Conservation (phyloP, 768 basidiomycete species). For the Tylopilus plumbeoviolaceoides region DNA sequence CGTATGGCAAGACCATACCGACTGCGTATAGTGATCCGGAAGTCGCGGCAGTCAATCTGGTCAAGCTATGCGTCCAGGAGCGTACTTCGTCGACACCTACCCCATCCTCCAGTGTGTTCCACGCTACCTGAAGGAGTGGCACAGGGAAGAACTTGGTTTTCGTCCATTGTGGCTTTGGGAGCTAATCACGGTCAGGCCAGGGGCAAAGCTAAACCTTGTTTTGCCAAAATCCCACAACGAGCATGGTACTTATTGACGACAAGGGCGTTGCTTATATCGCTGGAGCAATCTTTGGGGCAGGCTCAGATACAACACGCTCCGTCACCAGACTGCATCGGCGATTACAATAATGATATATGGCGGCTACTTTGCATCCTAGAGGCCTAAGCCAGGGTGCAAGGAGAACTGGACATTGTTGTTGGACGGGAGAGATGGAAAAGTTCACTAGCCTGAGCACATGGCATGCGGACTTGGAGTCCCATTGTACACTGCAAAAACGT, state of each 20-base stretch:
- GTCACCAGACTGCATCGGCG: conserved; percentile 36
- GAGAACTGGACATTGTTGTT: conserved; percentile 49
- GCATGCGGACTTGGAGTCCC: too few relatives aligned
- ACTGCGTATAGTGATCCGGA: conserved; percentile 36
- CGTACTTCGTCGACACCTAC: conserved; percentile 24
- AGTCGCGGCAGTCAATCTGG: conserved; percentile 28
- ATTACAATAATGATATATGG: conserved; percentile 53
- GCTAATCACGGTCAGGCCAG: conserved; percentile 15
- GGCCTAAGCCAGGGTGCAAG: conserved; percentile 45
- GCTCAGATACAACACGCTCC: conserved; percentile 29
- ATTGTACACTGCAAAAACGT: too few relatives aligned
- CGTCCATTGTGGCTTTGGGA: background rate
- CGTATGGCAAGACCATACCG: conserved; percentile 38
- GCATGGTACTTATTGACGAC: conserved; percentile 28
- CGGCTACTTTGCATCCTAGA: conserved; percentile 49
- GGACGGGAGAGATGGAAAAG: conserved; percentile 31
- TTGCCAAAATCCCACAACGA: conserved; percentile 32
- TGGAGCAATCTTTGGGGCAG: conserved; percentile 42
- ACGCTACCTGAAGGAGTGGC: conserved; percentile 46
- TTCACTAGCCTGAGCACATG: too few relatives aligned
- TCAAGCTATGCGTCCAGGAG: conserved; percentile 19
- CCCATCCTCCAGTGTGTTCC: conserved; percentile 25
- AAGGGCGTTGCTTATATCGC: conserved; percentile 37
- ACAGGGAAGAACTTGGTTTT: conserved; percentile 35
- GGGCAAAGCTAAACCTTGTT: conserved; percentile 27